A percentile compares a stretch with the other conserved stretches of the same genome.
phyloP scores from a whole-genome alignment of 1,284 basidiomycete species.

The Earliella scabrosa region DNA sequence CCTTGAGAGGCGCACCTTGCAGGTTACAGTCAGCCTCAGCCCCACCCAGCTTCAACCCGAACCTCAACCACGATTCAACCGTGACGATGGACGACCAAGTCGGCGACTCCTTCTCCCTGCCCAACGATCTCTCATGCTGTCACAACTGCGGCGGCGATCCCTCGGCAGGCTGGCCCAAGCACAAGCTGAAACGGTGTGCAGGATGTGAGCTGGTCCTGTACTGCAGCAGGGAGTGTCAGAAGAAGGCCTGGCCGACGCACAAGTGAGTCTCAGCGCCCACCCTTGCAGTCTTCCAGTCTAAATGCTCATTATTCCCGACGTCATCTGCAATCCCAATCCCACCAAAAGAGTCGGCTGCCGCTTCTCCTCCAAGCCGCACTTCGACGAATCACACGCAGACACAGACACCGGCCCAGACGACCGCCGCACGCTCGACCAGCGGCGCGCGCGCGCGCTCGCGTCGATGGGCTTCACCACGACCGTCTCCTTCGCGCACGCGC shows the following conservation, averaged over 20 bases:
- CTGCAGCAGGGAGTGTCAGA: constrained; percentile 3
- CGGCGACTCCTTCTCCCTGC: background rate
- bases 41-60: too few species aligned
- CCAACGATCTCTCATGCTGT: background rate
- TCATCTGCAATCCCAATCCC: background rate
- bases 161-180: too few species aligned
- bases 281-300: background rate
- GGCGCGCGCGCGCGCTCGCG: background rate
- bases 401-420: background rate
- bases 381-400: too few species aligned
- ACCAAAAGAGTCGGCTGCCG: background rate
- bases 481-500: constrained; percentile 1
- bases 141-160: constrained; percentile 8
- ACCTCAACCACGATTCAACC: background rate
- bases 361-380: background rate
- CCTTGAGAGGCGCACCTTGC: too few species aligned
- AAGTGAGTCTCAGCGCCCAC: background rate
- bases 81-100: background rate
- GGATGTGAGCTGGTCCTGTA: background rate
- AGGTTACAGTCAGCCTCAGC: too few species aligned
- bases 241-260: background rate
- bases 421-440: background rate
- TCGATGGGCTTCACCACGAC: background rate
- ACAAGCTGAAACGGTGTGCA: background rate
- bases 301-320: background rate